These are phyloP conservation scores for Termitomyces sp. DNA, from an alignment of 768 basidiomycete species.

Conservation along the genomic window DNA sequence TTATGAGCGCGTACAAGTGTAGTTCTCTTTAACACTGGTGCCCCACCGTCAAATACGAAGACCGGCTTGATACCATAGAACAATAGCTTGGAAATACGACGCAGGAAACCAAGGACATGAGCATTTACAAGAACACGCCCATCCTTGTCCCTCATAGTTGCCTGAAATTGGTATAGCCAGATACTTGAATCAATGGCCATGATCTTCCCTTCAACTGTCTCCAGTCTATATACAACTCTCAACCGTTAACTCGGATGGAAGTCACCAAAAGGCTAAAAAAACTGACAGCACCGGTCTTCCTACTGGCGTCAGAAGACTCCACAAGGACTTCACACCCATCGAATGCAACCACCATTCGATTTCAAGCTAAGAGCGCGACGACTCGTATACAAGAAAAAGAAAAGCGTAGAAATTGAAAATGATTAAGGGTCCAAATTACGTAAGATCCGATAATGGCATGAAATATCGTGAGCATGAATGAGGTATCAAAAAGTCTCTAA, in stretches of 20 bases:
- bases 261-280: not conserved
- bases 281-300: constrained; percentile 86
- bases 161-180: constrained; percentile 99
- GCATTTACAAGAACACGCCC: constrained; percentile 88
- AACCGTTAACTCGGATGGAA: not conserved
- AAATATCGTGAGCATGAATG: constrained; percentile 3
- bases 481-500: constrained; percentile 1
- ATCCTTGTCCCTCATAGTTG: constrained; percentile 98
- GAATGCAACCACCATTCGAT: constrained; percentile 9
- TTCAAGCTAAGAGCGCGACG: not conserved
- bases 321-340: constrained; percentile 98
- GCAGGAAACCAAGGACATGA: constrained; percentile 85
- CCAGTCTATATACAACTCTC: constrained; percentile 52
- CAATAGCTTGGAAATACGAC: constrained; percentile 89
- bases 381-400: not conserved
- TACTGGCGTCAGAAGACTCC: constrained; percentile 89
- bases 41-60: constrained; percentile 98
- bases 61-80: constrained; percentile 99
- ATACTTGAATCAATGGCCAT: constrained; percentile 99
- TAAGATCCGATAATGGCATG: constrained; percentile 10
- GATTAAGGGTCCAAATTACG: constrained; percentile 7
- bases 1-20: constrained; percentile 66
- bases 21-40: constrained; percentile 80
- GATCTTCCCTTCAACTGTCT: constrained; percentile 90
- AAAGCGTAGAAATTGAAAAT: not conserved